Conservation (phyloP, 1,284 basidiomycete genomes). For the Amylostereum areolatum region DNA sequence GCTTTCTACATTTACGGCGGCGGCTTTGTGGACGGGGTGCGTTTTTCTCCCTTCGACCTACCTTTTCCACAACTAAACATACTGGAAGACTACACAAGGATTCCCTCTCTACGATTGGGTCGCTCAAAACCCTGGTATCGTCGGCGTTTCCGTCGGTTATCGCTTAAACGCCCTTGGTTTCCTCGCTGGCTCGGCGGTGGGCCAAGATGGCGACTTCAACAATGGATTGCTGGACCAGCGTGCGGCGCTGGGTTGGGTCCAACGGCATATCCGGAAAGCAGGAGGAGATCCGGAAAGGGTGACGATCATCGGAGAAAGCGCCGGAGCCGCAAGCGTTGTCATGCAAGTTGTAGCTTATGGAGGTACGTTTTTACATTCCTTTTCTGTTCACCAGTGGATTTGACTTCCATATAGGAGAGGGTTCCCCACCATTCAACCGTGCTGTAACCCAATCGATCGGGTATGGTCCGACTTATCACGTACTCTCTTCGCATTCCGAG, state of each 20-base stretch:
- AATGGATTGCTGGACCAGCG: slow-evolving; percentile 41
- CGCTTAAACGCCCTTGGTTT: slow-evolving; percentile 51
- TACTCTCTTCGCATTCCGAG: slow-evolving; percentile 20
- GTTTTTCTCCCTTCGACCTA: neutral
- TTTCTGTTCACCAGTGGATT: neutral
- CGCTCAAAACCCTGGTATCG: slow-evolving; percentile 38
- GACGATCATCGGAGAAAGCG: slow-evolving; percentile 39
- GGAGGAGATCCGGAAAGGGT: slow-evolving; percentile 36
- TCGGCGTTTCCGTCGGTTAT: slow-evolving; percentile 51
- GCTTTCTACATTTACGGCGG: slow-evolving; percentile 42
- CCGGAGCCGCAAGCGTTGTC: slow-evolving; percentile 36
- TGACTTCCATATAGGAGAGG: slow-evolving; percentile 22
- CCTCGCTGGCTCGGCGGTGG: slow-evolving; percentile 27
- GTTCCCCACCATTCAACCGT: slow-evolving; percentile 31
- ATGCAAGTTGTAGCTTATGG: slow-evolving; percentile 39
- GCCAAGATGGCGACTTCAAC: slow-evolving; percentile 31
- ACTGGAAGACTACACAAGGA: neutral
- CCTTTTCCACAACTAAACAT: neutral
- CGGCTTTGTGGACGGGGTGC: slow-evolving; percentile 31
- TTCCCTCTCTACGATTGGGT: slow-evolving; percentile 42
- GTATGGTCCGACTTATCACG: slow-evolving; percentile 30
- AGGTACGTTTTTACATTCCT: slow-evolving; percentile 18
- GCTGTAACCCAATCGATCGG: slow-evolving; percentile 38
- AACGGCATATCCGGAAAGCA: slow-evolving; percentile 35
- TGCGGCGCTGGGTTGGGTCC: slow-evolving; percentile 40